Percentiles rank a stretch among this genome's conserved stretches.
These are phyloP conservation scores for Acanthamoeba culbertsoni DNA, from an alignment of 208 protist genomes.

Conservation along the genomic window DNA sequence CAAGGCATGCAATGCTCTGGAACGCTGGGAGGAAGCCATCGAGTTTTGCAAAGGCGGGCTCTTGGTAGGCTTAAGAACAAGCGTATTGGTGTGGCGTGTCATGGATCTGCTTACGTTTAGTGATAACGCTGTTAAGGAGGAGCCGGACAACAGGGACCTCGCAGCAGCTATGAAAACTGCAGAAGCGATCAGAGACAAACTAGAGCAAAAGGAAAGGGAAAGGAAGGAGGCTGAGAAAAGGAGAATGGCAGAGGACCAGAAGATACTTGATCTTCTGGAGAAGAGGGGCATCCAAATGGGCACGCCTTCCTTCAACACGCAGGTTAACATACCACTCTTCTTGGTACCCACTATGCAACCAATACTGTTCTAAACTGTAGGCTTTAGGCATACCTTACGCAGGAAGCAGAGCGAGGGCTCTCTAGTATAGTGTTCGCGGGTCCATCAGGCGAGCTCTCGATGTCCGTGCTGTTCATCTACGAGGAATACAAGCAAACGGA, in stretches of 20 bases:
- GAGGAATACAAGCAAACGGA: constrained; percentile 92
- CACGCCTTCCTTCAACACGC: background rate
- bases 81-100: background rate
- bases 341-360: too few relatives aligned
- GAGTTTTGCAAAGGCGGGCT: background rate
- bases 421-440: constrained; percentile 31
- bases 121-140: too few relatives aligned
- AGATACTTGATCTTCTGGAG: background rate
- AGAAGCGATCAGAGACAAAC: background rate
- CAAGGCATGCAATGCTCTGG: background rate
- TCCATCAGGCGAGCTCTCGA: constrained; percentile 80
- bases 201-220: background rate
- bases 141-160: constrained; percentile 51
- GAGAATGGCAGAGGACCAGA: background rate
- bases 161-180: background rate
- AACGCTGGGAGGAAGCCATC: background rate
- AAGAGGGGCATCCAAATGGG: constrained; percentile 52
- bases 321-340: too few relatives aligned
- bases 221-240: background rate
- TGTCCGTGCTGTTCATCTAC: constrained; percentile 93
- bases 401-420: background rate
- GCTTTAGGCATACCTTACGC: background rate
- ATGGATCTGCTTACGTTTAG: background rate
- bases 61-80: background rate
- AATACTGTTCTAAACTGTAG: too few relatives aligned